Conservation (phyloP, 768 basidiomycete species). For the Collybiopsis confluens region DNA sequence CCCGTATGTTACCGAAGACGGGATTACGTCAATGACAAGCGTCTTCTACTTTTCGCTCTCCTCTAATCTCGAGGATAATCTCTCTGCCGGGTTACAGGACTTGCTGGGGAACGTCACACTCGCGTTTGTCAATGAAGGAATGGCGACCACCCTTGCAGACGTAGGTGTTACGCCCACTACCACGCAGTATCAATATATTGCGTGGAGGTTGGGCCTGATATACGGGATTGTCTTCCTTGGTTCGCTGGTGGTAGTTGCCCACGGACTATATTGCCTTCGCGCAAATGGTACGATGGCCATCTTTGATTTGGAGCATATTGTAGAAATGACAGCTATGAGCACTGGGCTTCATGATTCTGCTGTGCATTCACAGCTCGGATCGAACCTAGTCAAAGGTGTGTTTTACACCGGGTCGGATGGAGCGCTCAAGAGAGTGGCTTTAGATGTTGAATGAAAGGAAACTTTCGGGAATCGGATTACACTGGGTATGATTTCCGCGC, state of each 20-base stretch:
- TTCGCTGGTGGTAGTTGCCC: not conserved
- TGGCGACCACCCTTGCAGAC: conserved; percentile 4
- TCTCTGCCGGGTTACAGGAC: not conserved
- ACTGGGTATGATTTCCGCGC: no score
- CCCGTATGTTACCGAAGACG: not conserved
- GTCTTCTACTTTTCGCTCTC: not conserved
- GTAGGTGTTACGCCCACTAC: conserved; percentile 11
- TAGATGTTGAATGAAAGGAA: not conserved
- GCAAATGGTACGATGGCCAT: not conserved
- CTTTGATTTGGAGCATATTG: not conserved
- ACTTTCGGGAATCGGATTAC: no score
- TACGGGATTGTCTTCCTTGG: not conserved
- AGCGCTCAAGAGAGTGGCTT: not conserved
- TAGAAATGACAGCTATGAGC: conserved; percentile 2
- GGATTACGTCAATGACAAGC: not conserved
- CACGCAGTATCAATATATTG: conserved; percentile 38
- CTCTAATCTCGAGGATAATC: not conserved
- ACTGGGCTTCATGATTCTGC: not conserved
- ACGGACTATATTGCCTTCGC: not conserved
- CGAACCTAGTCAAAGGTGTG: not conserved
- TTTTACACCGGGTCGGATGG: not conserved
- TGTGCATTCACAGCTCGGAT: not conserved
- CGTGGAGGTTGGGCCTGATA: conserved; percentile 25
- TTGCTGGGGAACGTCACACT: conserved; percentile 1
- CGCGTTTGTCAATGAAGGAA: not conserved